Evolutionary conservation across 2,329 filamentous ascomycete species (phyloP).

Genomic region (Fusarium sarcochroum): DNA sequence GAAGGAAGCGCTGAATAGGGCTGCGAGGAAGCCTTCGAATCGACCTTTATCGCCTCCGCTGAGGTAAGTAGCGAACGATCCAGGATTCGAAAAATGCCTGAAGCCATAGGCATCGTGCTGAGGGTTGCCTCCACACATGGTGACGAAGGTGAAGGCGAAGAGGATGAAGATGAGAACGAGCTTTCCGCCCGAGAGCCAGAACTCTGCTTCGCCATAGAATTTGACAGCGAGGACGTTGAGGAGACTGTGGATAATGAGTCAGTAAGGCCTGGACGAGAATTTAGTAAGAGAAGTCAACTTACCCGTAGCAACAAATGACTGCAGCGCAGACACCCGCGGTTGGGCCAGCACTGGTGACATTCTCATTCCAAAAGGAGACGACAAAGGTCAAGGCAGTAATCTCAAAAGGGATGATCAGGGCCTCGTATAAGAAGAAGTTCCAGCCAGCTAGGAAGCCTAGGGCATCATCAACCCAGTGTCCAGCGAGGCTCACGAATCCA

Average conservation of each 20-base stretch:
- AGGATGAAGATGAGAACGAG: constrained; percentile 54
- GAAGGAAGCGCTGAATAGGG: constrained; percentile 71
- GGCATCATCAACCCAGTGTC: constrained; percentile 38
- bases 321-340: constrained; percentile 61
- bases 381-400: constrained; percentile 65
- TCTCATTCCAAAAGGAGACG: constrained; percentile 63
- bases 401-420: constrained; percentile 65
- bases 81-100: constrained; percentile 75
- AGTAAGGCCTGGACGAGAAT: neutral
- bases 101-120: constrained; percentile 72
- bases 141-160: constrained; percentile 71
- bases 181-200: constrained; percentile 64
- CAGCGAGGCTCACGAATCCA: constrained; percentile 36
- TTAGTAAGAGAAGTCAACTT: neutral
- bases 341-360: constrained; percentile 52
- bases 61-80: constrained; percentile 65
- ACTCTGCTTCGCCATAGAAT: constrained; percentile 61
- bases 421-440: constrained; percentile 56
- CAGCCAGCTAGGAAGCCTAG: constrained; percentile 38
- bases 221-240: constrained; percentile 60
- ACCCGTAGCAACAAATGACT: constrained; percentile 59
- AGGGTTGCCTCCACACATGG: constrained; percentile 72
- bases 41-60: constrained; percentile 71
- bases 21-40: constrained; percentile 76
- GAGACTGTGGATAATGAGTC: constrained; percentile 28